Evolutionary conservation across 768 basidiomycete genomes (phyloP).

Genomic region (Lyophyllum shimeji): DNA sequence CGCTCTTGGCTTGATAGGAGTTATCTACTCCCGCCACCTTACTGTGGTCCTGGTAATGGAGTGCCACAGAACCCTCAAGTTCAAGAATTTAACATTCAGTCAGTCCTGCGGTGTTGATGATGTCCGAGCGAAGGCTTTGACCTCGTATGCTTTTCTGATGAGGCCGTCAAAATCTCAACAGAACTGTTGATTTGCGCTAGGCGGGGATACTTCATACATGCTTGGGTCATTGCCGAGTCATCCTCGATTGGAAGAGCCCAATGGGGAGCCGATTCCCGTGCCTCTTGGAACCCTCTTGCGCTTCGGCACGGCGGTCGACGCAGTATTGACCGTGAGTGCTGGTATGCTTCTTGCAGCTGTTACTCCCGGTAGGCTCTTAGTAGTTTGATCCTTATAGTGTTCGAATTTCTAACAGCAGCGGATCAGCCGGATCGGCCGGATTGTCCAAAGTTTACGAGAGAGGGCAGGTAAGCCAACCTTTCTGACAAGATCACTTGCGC

Average conservation of each 20-base stretch:
- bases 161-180: neutral
- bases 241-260: slow-evolving; percentile 1
- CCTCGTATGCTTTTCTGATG: neutral
- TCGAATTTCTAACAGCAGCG: slow-evolving; percentile 6
- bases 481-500: slow-evolving; percentile 9
- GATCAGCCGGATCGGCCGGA: neutral
- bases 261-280: neutral
- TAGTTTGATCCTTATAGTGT: slow-evolving; percentile 3
- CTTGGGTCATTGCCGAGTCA: neutral
- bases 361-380: neutral
- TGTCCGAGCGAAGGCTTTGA: neutral
- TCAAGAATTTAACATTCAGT: neutral
- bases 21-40: neutral
- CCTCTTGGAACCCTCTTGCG: neutral
- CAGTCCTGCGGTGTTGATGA: neutral
- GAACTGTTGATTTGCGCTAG: slow-evolving; percentile 5
- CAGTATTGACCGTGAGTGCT: too few relatives aligned
- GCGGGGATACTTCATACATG: neutral
- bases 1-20: neutral
- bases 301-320: too few relatives aligned
- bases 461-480: slow-evolving; percentile 11
- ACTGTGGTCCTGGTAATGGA: neutral
- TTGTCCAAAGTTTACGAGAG: slow-evolving; percentile 10
- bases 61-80: neutral
- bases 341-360: neutral